Evolutionary conservation across 1,284 basidiomycete species (phyloP), one percentile per base, ranked within the genome.

Genomic region (Moniliella sp.): DNA sequence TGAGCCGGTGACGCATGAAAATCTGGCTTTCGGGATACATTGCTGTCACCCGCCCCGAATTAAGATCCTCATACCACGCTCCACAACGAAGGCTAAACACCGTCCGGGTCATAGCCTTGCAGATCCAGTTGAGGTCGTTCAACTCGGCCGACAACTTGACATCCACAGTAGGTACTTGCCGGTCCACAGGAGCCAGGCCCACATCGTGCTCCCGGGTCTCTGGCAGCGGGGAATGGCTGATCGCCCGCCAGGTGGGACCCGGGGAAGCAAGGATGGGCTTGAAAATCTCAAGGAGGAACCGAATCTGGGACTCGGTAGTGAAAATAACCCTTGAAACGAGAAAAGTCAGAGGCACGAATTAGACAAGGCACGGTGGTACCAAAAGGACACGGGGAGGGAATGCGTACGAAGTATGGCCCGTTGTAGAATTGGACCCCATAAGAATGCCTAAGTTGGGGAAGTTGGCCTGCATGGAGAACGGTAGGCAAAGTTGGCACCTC

Each of bases 11-110:
- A 33, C 43, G 40, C 18, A 46, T 44, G 16, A 41, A 42, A 30
- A 45, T 36, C 40, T 57, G 54, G 45, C 45, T 55, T 33, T 50
- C 50, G 10, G 52, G 52, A 31, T 56, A 43, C 30, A 57, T 38
- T 16, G 45, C 46, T 2, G 50, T 46, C 2, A 56, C 43, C 10
- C 50, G 30, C 1, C 48, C 50, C 8, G 38, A 38, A 16, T 34
- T 41, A 3, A 35, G 13, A 30, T 57, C 50, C 25, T 48, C 40
- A 39, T 57, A 57, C 54, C 54, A 57, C 14, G 36, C 34, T 26
- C 49, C 47, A 32, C 52, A 55, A 2, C 40, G 36, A 13, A 28
- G 36, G 15, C 37, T 37, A 21, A 50, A 57, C 12, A 57, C 54
- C 23, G 45, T 34, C 9, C 42, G 34, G 26, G 32, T 25, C 50